Base-by-base conservation (phyloP, 768 basidiomycete species). In the Hericium coralloides region DNA sequence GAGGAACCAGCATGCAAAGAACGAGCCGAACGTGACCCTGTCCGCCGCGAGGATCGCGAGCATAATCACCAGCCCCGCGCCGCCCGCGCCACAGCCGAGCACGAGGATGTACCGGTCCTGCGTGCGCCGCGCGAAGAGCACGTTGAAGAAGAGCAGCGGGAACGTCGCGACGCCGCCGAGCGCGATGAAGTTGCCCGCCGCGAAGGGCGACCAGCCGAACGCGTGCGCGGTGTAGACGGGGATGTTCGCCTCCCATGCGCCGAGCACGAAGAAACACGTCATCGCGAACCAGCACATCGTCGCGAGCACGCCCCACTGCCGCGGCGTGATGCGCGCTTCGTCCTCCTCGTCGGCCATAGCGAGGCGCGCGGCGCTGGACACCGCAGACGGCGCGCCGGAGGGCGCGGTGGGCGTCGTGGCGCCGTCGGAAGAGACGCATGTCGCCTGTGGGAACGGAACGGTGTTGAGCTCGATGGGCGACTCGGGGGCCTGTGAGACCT, bases 241-340 rank as follows among this genome's bases (percentile, higher is more conserved):
- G 52, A 86, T 78, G 67, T 84, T 85, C 50, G 80, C 73, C 67
- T 87, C 84, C 83, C 83, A 86, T 12, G 79, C 77, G 8, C 82
- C 83, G 56, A 87, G 79, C 65, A 85, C 74, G 69, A 86, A 84
- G 73, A 85, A 87, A 67, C 78, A 83, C 18, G 80, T 75, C 80
- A 84, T 84, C 49, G 83, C 76, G 63, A 80, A 82, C 79, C 83
- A 87, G 66, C 83, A 86, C 81, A 87, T 84, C 65, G 79, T 83
- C 47, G 74, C 60, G 18, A 79, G 72, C 55, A 82, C 78, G 22
- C 79, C 80, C 76, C 78, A 80, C 58, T 80, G 77, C 8, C 66
- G 55, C 7, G 18, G 49, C 7, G 69, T 67, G 56, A 65, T 47
- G 47, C 56, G 15, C 6, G 37, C 36, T 3, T 20, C 25, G 8